Evolutionary conservation across 495 filamentous ascomycete genomes (phyloP), one percentile per base, ranked within the genome.

Genomic region (Melanomma pulvis-pyrius): DNA sequence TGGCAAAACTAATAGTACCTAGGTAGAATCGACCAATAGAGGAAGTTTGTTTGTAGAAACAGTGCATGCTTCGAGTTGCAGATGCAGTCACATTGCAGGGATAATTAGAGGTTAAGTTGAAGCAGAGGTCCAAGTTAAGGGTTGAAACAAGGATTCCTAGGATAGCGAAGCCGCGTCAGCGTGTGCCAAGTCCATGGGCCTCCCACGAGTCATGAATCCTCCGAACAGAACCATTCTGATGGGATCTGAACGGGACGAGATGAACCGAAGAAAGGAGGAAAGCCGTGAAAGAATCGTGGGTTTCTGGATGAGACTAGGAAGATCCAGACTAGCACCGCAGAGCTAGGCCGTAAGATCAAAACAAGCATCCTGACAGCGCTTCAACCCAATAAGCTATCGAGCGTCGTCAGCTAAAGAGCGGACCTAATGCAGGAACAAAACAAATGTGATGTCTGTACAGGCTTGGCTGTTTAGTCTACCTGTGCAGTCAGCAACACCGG

Each of bases 301-400:
- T 7, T 29, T 36, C n/a, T 44, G 8, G n/a, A 21, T 55, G 11
- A n/a, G 48, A 8, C n/a, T 25, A 29, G 22, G 48, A 17, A 51
- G 48, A 55, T 28, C 52, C 29, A 55, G 15, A 15, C 39, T 7
- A 44, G 39, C 4, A 17, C 13, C 3, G 39, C 39, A 44, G n/a
- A n/a, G n/a, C 21, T 7, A 50, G 7, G 9, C 11, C 47, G 17
- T 32, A 11, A 7, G 13, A 19, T 26, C 2, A 26, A 55, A 55
- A 55, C 29, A 55, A 55, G 52, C 52, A 29, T 55, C 52, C 13
- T 30, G 52, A 36, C n/a, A 28, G 52, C 52, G 52, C 25, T 19
- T 17, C 52, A 34, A 15, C 21, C 17, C 52, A 34, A 24, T 24
- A 34, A 30, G 52, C 48, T 55, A 30, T 21, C 21, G 25, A 19